phyloP scores from a whole-genome alignment of 73 alveolate species.

The Uronychia binucleata region DNA sequence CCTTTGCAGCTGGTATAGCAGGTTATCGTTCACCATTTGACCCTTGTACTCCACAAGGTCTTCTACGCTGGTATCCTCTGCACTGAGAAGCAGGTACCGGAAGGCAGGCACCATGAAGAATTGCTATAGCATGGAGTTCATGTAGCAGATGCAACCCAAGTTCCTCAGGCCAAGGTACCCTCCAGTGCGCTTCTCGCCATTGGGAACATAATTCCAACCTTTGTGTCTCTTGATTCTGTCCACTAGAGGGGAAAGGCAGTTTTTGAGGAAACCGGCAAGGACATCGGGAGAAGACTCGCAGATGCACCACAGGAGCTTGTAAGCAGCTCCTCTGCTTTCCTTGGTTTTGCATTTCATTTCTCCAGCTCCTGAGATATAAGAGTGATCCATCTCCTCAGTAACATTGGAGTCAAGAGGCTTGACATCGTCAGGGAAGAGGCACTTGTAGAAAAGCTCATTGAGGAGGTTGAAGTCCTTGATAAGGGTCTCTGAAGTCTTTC shows the following conservation, averaged over 20 bases:
- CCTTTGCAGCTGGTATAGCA: conserved; percentile 91
- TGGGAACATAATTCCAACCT: conserved; percentile 83
- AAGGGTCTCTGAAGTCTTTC: conserved; percentile 14
- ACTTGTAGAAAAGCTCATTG: conserved; percentile 50
- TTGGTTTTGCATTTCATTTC: conserved; percentile 31
- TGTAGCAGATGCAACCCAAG: conserved; percentile 94
- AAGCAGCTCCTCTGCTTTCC: conserved; percentile 57
- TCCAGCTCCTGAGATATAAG: neutral
- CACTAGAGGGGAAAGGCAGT: conserved; percentile 43
- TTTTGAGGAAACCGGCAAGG: conserved; percentile 37
- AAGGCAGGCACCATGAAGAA: conserved; percentile 94
- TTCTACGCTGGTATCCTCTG: conserved; percentile 73
- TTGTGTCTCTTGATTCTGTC: conserved; percentile 58
- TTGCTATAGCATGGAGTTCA: conserved; percentile 97
- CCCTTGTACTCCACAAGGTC: conserved; percentile 65
- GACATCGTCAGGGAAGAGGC: conserved; percentile 42
- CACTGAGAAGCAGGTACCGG: conserved; percentile 89
- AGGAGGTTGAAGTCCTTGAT: conserved; percentile 40
- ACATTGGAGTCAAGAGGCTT: neutral
- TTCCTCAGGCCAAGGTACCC: conserved; percentile 84
- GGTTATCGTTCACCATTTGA: conserved; percentile 85
- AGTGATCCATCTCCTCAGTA: conserved; percentile 6
- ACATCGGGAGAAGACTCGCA: conserved; percentile 38
- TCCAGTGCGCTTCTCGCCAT: conserved; percentile 67
- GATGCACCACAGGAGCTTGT: conserved; percentile 46